Base-by-base conservation (phyloP, 768 basidiomycete species). In the Serendipita sp. region DNA sequence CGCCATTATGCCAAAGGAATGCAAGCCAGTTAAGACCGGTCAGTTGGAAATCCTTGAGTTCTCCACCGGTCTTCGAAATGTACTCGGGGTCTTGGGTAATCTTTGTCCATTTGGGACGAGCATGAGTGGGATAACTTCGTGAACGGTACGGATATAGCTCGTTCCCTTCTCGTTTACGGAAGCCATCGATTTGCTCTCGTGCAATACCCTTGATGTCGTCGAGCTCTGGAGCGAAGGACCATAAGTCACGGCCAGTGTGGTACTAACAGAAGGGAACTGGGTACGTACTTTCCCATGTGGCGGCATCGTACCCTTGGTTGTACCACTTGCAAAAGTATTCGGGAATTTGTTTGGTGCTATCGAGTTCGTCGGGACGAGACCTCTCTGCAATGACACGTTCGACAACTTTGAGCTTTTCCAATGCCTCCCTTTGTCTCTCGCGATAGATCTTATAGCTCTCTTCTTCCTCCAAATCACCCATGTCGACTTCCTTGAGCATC, bases 261-360 rank as follows among this genome's bases (percentile, higher is more conserved):
- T 62, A 16, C 13, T 23, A 62, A 64, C n/a, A 16, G 34, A 34
- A 36, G 44, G 62, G 18, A 36, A 62, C 15, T 3, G 67, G 44
- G 18, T 71, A 83, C 80, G 48, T 80, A 23, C 23, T 76, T 74
- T 99, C 96, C 96, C 96, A 99, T 2, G 96, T 98, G 72, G 91
- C 88, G 69, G 96, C 87, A 64, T 90, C 86, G 75, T 98, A 97
- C 73, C 88, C 87, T 69, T 97, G 84, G 43, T 85, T 85, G 64
- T 82, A 84, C 96, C 96, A 99, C 77, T 99, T 98, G 86, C 88
- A 90, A 74, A 96, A 92, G 74, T 95, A 97, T 72, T 95, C 87
- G 11, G 52, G 52, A 10, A 16, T 11, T 15, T 29, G 13, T 29
- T 53, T 53, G 11, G 52, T 11, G 60, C 83, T 80, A 66, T 80